Conservation (phyloP, 2,329 filamentous ascomycete species). For the Blastomyces emzantsi region DNA sequence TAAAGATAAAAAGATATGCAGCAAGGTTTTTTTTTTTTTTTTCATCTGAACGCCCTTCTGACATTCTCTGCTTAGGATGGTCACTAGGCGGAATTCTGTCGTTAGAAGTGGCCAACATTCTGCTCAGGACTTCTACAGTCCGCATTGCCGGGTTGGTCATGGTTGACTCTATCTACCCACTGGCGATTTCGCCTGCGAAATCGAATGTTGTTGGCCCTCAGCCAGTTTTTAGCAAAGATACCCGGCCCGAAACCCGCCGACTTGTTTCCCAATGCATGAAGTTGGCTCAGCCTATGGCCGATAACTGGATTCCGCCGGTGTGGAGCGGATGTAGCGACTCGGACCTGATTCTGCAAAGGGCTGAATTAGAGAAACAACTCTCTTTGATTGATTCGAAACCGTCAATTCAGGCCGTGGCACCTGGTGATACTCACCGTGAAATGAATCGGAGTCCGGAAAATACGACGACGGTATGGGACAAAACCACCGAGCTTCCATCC, state of each 20-base stretch:
- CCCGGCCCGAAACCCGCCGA: slow-evolving; percentile 13
- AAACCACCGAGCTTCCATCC: background rate
- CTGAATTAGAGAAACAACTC: slow-evolving; percentile 11
- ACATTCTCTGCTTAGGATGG: slow-evolving; percentile 15
- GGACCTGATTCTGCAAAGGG: slow-evolving; percentile 6
- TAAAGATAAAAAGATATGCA: background rate
- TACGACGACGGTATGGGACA: background rate
- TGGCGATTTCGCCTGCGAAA: background rate
- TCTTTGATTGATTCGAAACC: slow-evolving; percentile 4
- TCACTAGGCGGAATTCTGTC: slow-evolving; percentile 19
- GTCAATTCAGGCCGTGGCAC: background rate
- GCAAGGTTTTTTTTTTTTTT: too few relatives aligned
- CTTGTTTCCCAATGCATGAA: slow-evolving; percentile 14
- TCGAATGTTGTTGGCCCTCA: slow-evolving; percentile 11
- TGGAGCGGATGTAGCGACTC: slow-evolving; percentile 14
- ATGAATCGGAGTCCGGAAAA: background rate
- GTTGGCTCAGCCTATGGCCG: slow-evolving; percentile 12
- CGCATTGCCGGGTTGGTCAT: slow-evolving; percentile 18
- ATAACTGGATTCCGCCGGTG: slow-evolving; percentile 14
- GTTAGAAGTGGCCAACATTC: slow-evolving; percentile 17
- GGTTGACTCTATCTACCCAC: slow-evolving; percentile 18
- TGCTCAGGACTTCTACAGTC: slow-evolving; percentile 12
- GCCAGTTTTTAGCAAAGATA: slow-evolving; percentile 11
- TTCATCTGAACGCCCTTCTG: background rate
- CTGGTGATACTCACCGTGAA: background rate